A percentile compares a stretch with the other conserved stretches of the same genome.
Evolutionary conservation across 2,329 filamentous ascomycete genomes (phyloP).

Genomic region (Aspergillus proliferans): DNA sequence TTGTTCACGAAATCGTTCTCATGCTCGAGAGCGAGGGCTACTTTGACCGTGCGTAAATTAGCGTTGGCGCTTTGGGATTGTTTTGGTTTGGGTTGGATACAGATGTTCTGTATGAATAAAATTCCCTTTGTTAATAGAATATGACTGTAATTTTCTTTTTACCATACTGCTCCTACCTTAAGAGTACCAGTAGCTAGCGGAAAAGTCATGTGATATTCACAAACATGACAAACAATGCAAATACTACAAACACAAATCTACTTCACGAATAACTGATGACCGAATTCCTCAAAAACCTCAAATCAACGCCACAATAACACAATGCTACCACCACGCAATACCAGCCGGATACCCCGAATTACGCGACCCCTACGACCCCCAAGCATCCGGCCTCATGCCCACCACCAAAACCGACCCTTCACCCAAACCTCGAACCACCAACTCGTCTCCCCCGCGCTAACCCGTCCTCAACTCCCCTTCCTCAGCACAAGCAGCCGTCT

Average conservation of each 20-base stretch:
- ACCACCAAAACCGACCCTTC: slow-evolving; percentile 42
- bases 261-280: not conserved
- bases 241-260: slow-evolving; percentile 2
- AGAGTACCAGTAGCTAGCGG: not conserved
- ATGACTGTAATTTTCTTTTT: slow-evolving; percentile 4
- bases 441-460: slow-evolving; percentile 44
- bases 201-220: not conserved
- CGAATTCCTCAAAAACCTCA: not conserved
- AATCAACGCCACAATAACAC: slow-evolving; percentile 10
- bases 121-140: slow-evolving; percentile 10
- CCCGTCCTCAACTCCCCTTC: slow-evolving; percentile 60
- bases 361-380: slow-evolving; percentile 33
- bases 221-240: slow-evolving; percentile 16
- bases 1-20: slow-evolving; percentile 94
- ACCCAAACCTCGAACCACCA: slow-evolving; percentile 52
- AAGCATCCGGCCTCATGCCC: slow-evolving; percentile 12
- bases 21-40: slow-evolving; percentile 84
- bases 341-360: slow-evolving; percentile 35
- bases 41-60: slow-evolving; percentile 56
- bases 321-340: slow-evolving; percentile 31
- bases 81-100: slow-evolving; percentile 11
- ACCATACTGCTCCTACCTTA: not conserved
- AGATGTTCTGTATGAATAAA: slow-evolving; percentile 1
- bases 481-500: slow-evolving; percentile 47
- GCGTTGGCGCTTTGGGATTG: slow-evolving; percentile 9